These are phyloP conservation scores for Yamadazyma mexicana DNA, from an alignment of 1,139 yeast species.

Conservation along the genomic window DNA sequence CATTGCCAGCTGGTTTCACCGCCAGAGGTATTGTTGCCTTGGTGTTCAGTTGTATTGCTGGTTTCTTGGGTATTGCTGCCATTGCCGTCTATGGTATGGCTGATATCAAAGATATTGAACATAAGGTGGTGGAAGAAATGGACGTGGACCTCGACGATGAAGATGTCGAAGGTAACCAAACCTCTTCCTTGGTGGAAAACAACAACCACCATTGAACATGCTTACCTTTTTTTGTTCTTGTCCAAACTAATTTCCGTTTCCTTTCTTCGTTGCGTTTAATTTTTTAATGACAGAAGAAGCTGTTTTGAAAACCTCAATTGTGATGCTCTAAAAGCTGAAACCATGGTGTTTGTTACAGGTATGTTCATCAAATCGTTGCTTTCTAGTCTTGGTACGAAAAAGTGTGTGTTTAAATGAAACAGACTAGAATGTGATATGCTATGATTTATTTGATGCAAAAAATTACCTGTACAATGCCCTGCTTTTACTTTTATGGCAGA, in stretches of 20 bases:
- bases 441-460: slow-evolving; percentile 2
- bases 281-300: not conserved
- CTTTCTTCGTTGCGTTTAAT: not conserved
- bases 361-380: not conserved
- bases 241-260: not conserved
- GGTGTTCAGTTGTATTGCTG: slow-evolving; percentile 55
- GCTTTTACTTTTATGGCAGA: no score
- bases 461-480: not conserved
- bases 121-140: slow-evolving; percentile 57
- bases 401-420: slow-evolving; percentile 7
- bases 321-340: no score
- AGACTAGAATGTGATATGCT: slow-evolving; percentile 1
- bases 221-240: not conserved
- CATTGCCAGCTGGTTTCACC: slow-evolving; percentile 71
- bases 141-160: slow-evolving; percentile 53
- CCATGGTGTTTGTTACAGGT: no score
- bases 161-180: slow-evolving; percentile 9
- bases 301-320: not conserved
- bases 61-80: slow-evolving; percentile 54
- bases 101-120: slow-evolving; percentile 63
- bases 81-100: slow-evolving; percentile 63
- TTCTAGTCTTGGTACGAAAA: not conserved
- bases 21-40: slow-evolving; percentile 67
- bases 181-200: slow-evolving; percentile 8
- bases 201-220: not conserved